phyloP scores from a whole-genome alignment of 495 filamentous ascomycete genomes.

The Jackrogersella multiformis region DNA sequence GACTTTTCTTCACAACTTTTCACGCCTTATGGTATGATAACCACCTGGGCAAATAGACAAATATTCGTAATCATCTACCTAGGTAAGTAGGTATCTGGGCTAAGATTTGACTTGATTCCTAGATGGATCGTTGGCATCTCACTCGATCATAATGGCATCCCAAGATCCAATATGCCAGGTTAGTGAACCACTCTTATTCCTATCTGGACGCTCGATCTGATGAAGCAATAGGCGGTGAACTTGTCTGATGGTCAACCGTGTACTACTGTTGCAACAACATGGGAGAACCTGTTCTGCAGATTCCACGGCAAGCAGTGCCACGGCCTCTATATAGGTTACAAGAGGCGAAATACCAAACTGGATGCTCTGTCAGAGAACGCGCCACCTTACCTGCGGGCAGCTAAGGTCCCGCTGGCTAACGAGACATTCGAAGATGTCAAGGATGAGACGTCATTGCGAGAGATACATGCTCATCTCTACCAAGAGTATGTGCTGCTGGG shows the following conservation, averaged over 20 bases:
- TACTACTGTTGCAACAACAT: constrained; percentile 47
- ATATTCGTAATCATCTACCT: too few relatives aligned
- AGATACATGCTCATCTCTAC: constrained; percentile 57
- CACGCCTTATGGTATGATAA: background rate
- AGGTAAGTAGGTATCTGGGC: too few relatives aligned
- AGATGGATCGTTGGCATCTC: background rate
- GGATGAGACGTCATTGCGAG: constrained; percentile 48
- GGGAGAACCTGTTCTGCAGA: constrained; percentile 58
- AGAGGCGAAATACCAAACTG: constrained; percentile 57
- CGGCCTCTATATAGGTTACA: constrained; percentile 62
- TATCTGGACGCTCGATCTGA: background rate
- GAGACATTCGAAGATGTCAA: constrained; percentile 53
- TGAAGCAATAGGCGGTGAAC: constrained; percentile 48
- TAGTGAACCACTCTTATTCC: background rate
- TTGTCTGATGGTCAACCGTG: constrained; percentile 53
- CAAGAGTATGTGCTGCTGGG: constrained; percentile 56
- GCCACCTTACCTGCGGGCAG: constrained; percentile 50
- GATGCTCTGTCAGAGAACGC: constrained; percentile 48
- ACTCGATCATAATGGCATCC: constrained; percentile 9
- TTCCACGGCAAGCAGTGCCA: constrained; percentile 59
- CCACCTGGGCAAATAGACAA: background rate
- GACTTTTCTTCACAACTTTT: background rate
- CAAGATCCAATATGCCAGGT: constrained; percentile 35
- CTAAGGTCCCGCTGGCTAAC: constrained; percentile 50
- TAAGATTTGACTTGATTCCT: background rate